phyloP scores from a whole-genome alignment of 768 basidiomycete species.

The Tricholoma hemisulphureum region DNA sequence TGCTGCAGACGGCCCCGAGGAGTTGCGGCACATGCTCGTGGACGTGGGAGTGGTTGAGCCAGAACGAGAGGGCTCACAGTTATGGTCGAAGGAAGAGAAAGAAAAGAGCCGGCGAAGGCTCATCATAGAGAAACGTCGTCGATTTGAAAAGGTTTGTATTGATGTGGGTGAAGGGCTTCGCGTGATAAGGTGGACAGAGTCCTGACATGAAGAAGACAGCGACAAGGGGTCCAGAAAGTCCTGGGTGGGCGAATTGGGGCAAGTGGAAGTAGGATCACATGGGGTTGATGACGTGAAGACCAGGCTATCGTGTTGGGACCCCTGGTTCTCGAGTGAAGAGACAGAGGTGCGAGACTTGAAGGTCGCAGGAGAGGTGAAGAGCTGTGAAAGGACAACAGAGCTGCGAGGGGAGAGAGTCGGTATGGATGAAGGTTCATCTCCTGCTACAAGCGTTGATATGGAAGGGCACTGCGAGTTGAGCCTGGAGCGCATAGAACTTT shows the following conservation, averaged over 20 bases:
- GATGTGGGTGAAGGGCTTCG: conserved; percentile 36
- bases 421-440: conserved; percentile 20
- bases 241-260: neutral
- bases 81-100: conserved; percentile 24
- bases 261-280: neutral
- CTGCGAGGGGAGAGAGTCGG: conserved; percentile 39
- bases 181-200: conserved; percentile 8
- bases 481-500: conserved; percentile 30
- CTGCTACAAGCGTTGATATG: conserved; percentile 12
- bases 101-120: conserved; percentile 40
- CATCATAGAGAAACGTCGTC: conserved; percentile 38
- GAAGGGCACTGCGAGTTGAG: conserved; percentile 39
- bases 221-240: conserved; percentile 4
- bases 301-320: neutral
- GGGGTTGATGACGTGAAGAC: neutral
- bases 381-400: conserved; percentile 37
- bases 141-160: conserved; percentile 25
- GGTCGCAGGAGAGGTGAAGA: conserved; percentile 31
- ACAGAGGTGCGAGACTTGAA: conserved; percentile 26
- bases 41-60: conserved; percentile 18
- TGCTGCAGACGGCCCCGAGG: conserved; percentile 21
- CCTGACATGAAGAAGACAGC: conserved; percentile 17
- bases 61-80: conserved; percentile 5
- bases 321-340: conserved; percentile 24
- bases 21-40: conserved; percentile 20